phyloP scores from a whole-genome alignment of 108 stramenopile species.

The Nitzschia sp. region DNA sequence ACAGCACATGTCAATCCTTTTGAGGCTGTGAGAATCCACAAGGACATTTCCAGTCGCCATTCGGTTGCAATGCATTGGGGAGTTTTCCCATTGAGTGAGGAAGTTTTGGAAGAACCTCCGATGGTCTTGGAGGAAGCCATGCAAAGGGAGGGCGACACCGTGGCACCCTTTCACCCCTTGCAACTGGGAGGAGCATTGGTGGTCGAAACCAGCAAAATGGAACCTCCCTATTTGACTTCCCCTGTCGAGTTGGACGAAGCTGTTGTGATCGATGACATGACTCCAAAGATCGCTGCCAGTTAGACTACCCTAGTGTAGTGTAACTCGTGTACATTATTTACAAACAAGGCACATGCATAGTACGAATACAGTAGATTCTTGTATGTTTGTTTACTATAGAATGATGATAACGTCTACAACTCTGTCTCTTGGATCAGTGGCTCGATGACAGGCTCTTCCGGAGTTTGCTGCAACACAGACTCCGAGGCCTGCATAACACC shows the following conservation, averaged over 20 bases:
- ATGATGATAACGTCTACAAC: no score
- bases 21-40: conserved; percentile 85
- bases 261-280: no score
- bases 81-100: conserved; percentile 82
- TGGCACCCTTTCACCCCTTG: conserved; percentile 8
- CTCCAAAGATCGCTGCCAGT: no score
- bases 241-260: background rate
- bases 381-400: no score
- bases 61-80: conserved; percentile 93
- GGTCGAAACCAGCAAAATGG: background rate
- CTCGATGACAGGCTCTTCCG: background rate
- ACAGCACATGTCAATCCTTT: conserved; percentile 80
- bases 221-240: background rate
- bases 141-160: background rate
- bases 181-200: conserved; percentile 8
- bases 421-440: no score
- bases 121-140: conserved; percentile 31
- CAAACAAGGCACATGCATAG: no score
- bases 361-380: no score
- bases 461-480: background rate
- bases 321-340: no score
- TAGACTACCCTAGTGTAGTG: no score
- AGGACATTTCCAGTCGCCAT: conserved; percentile 48
- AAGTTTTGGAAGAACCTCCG: conserved; percentile 69
- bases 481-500: conserved; percentile 7